Percentiles rank a stretch among this genome's conserved stretches.
Conservation (phyloP, 352 stramenopile genomes). For the Globisporangium paroecandrum region DNA sequence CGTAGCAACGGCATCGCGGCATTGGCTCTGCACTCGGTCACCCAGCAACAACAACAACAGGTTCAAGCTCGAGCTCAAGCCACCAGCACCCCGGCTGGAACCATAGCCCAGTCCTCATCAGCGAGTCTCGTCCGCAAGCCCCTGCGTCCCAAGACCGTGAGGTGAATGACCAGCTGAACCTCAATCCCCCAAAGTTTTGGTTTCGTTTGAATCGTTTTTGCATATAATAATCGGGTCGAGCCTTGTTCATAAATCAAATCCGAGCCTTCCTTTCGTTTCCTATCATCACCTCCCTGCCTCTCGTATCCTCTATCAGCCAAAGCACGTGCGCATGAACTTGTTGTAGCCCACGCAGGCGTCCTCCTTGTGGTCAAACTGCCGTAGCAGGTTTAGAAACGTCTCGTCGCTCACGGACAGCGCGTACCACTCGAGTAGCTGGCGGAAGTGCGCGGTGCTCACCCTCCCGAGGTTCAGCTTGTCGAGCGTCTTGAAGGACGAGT, state of each 20-base stretch:
- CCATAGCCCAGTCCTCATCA: neutral
- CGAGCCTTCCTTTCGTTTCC: neutral
- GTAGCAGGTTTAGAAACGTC: slow-evolving; percentile 50
- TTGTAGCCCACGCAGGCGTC: slow-evolving; percentile 74
- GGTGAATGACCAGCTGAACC: neutral
- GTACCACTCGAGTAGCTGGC: slow-evolving; percentile 76
- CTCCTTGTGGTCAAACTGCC: slow-evolving; percentile 52
- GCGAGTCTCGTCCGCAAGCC: neutral
- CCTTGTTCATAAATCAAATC: neutral
- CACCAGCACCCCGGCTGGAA: neutral
- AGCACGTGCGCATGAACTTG: slow-evolving; percentile 64
- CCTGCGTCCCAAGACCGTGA: slow-evolving; percentile 6
- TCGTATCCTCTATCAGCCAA: slow-evolving; percentile 19
- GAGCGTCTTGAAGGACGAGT: slow-evolving; percentile 60
- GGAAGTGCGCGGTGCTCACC: slow-evolving; percentile 59
- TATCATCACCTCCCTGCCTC: neutral
- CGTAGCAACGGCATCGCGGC: slow-evolving; percentile 22
- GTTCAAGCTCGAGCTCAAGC: neutral
- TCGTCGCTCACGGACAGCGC: slow-evolving; percentile 48
- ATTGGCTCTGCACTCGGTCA: slow-evolving; percentile 1
- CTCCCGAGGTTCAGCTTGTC: slow-evolving; percentile 54
- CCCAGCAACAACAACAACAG: slow-evolving; percentile 7
- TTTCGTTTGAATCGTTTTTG: neutral
- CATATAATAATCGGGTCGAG: neutral
- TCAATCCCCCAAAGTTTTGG: neutral